Evolutionary conservation across 148 eudicot species (phyloP), one percentile per base, ranked within the genome.

Genomic region (Drosera capensis): DNA sequence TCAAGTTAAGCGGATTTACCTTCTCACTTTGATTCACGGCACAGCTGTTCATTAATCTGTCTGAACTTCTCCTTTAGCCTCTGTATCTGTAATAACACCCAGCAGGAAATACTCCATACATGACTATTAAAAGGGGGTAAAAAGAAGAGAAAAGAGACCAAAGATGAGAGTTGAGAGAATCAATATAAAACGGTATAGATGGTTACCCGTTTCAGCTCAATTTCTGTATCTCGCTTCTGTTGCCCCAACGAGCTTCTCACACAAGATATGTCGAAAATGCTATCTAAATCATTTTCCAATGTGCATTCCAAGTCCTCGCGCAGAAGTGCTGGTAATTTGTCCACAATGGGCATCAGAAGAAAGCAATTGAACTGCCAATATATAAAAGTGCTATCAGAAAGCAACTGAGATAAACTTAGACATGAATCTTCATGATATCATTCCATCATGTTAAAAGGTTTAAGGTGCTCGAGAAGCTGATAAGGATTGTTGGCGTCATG

Each of bases 301-400:
- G 79, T 74, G 34, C 70, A 77, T 50, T 85, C 92, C 47, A 83
- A 63, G 58, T 83, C 94, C 63, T 83, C 82, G 3, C 94, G 74
- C 8, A 88, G 75, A 40, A 80, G 83, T 57, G 88, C 83, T 43
- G 94, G 96, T 58, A 88, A 61, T 79, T 88, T 80, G 75, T 88
- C 96, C 5, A 83, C 94, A 56, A 88, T 82, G 7, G 94, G 94
- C 96, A 88, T 83, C 23, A 88, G 67, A 52, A 88, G 81, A 66
- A 88, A 88, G 73, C 96, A 88, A 49, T 88, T 88, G 81, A 77
- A 88, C 96, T 88, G 68, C 71, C 58, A 29, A 60, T 35, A n/a
- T 17, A 8, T 25, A 11, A 35, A 1, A 9, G 8, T 34, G 45
- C 25, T 3, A 20, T 53, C 35, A 47, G 31, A 14, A 42, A 7